Evolutionary conservation across 1,139 yeast species (phyloP), one percentile per base, ranked within the genome.

Genomic region (Nakaseomyces sp.): DNA sequence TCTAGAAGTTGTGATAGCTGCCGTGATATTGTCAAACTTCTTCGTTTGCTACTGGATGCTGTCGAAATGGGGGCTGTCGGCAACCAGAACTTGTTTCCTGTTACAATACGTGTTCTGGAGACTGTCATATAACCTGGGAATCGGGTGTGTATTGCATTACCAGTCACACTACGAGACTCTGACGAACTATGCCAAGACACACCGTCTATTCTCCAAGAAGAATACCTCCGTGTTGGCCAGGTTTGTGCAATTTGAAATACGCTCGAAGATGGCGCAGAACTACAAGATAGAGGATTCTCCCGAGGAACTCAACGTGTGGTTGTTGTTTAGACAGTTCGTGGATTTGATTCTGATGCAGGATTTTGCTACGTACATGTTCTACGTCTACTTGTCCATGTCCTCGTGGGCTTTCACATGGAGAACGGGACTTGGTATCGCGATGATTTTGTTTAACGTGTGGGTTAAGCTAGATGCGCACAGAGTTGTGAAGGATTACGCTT

Each of bases 381-480:
- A 82, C 46, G 89, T 86, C 8, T 66, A 74, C 42, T 71, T 82
- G 9, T 80, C 89, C 54, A 65, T 71, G 55, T 76, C 65, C 20
- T 43, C 56, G 17, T 41, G 43, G 40, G 37, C 56, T 41, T 25
- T 47, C 22, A 51, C 49, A 35, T 52, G 63, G 43, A 64, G 56
- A 45, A 40, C 61, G 1, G 72, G 74, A 38, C 54, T 69, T 7
- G 84, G 85, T 10, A 47, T 65, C 0, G 45, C 63, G 6, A 71
- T 86, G 53, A 75, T 84, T 47, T 53, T 81, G 40, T 85, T 86
- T 68, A 85, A 85, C 58, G 70, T 82, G 37, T 85, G 94, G 93
- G 95, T 86, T 42, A 86, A 86, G 61, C 69, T 85, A 13, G 91
- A 86, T 64, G 95, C 95, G 31, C 95, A 86, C 61, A 75, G 88